Conservation (phyloP, 2,329 filamentous ascomycete species). For the Microdochium nivale region DNA sequence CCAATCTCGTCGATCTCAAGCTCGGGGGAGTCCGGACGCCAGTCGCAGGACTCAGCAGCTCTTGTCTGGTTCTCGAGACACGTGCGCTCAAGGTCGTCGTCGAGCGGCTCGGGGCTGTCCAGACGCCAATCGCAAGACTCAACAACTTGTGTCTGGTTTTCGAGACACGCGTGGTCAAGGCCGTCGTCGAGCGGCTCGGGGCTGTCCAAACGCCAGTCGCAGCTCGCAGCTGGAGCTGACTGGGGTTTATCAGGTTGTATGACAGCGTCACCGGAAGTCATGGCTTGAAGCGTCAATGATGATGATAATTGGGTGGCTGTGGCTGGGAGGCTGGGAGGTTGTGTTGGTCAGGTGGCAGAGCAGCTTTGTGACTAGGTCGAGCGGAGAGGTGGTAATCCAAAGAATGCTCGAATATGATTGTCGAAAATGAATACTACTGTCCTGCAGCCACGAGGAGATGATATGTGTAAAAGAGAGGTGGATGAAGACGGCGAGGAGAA, state of each 20-base stretch:
- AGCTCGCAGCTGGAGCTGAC: slow-evolving; percentile 1
- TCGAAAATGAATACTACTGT: no score
- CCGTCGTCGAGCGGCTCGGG: slow-evolving; percentile 16
- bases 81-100: slow-evolving; percentile 14
- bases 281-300: background rate
- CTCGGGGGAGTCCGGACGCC: slow-evolving; percentile 15
- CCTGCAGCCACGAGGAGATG: no score
- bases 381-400: no score
- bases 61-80: background rate
- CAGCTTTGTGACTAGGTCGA: no score
- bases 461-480: no score
- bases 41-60: slow-evolving; percentile 9
- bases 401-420: no score
- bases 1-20: slow-evolving; percentile 16
- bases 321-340: no score
- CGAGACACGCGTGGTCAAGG: slow-evolving; percentile 8
- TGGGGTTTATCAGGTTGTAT: background rate
- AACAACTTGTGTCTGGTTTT: background rate
- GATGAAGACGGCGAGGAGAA: no score
- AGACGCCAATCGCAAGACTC: slow-evolving; percentile 14
- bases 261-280: background rate
- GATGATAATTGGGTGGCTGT: background rate
- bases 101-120: slow-evolving; percentile 14
- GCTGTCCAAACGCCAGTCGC: slow-evolving; percentile 15
- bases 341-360: no score